Evolutionary conservation across 2,329 filamentous ascomycete genomes (phyloP).

Genomic region (Orbilia ellipsospora): DNA sequence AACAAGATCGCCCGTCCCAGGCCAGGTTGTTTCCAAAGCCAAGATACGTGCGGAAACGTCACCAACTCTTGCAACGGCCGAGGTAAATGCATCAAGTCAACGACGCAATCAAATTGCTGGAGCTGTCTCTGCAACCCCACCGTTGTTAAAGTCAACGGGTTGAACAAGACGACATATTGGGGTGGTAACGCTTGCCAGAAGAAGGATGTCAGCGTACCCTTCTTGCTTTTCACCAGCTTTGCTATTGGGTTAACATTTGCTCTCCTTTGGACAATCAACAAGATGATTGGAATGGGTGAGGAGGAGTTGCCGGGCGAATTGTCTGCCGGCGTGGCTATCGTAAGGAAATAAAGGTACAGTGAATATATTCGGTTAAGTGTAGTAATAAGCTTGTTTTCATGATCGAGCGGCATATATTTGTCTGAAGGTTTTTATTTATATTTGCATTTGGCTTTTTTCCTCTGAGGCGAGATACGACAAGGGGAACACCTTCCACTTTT

Average conservation of each 20-base stretch:
- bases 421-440: constrained; percentile 18
- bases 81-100: constrained; percentile 77
- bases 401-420: constrained; percentile 33
- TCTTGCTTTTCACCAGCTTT: constrained; percentile 85
- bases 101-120: constrained; percentile 72
- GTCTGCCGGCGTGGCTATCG: constrained; percentile 87
- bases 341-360: constrained; percentile 65
- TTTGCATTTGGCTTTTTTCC: constrained; percentile 13
- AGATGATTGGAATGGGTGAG: constrained; percentile 82
- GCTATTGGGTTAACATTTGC: constrained; percentile 75
- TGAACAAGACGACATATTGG: constrained; percentile 77
- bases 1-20: constrained; percentile 64
- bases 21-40: constrained; percentile 78
- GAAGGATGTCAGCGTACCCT: constrained; percentile 85
- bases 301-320: constrained; percentile 91
- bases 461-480: constrained; percentile 5
- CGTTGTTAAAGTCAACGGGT: constrained; percentile 64
- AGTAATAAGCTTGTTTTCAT: constrained; percentile 41
- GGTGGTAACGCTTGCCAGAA: constrained; percentile 89
- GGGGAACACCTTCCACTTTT: not conserved
- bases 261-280: constrained; percentile 73
- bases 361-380: constrained; percentile 17
- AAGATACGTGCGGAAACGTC: constrained; percentile 73
- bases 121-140: constrained; percentile 78
- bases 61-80: constrained; percentile 87